These are phyloP conservation scores for Ichthyophthirius multifiliis DNA, from an alignment of 169 alveolate species.

Conservation along the genomic window DNA sequence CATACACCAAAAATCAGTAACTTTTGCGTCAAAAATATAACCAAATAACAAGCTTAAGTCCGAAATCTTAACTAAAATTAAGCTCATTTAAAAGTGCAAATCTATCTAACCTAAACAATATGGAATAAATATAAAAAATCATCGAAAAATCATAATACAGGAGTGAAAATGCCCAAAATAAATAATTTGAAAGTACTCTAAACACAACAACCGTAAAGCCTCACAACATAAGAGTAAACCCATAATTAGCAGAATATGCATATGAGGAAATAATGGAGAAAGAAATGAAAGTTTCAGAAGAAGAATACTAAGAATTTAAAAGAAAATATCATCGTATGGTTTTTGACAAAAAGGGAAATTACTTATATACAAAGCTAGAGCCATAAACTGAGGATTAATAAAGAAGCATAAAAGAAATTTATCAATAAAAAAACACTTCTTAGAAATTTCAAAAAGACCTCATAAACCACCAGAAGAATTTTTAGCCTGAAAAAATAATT, in stretches of 20 bases:
- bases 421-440: not conserved
- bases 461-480: not conserved
- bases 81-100: too few relatives aligned
- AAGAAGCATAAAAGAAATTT: not conserved
- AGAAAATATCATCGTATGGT: slow-evolving; percentile 2
- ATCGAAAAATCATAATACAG: too few relatives aligned
- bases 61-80: not conserved
- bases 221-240: not conserved
- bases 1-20: not conserved
- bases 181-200: not conserved
- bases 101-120: too few relatives aligned
- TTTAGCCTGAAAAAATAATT: not conserved
- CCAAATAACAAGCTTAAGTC: not conserved
- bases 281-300: not conserved
- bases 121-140: too few relatives aligned
- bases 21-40: not conserved
- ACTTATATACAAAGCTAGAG: not conserved
- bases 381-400: not conserved
- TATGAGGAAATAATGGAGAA: not conserved
- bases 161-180: too few relatives aligned
- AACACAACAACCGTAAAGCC: not conserved
- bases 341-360: slow-evolving; percentile 2
- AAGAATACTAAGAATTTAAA: slow-evolving; percentile 1
- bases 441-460: not conserved
- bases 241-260: slow-evolving; percentile 9